Percentiles rank a stretch among this genome's conserved stretches.
Conservation (phyloP, 2,329 filamentous ascomycete genomes). For the Hypoxylon sp. region DNA sequence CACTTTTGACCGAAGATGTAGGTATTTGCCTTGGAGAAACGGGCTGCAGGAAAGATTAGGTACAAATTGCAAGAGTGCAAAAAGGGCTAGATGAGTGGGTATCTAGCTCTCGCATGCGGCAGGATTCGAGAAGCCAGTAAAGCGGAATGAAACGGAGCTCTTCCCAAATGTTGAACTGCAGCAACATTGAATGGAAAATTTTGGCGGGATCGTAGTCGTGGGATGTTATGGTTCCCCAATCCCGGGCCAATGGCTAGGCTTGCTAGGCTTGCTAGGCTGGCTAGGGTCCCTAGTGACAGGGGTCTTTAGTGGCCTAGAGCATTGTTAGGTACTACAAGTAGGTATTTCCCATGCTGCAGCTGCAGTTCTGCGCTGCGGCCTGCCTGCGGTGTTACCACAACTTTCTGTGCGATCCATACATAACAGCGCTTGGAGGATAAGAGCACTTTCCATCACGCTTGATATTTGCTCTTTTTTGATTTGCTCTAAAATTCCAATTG, state of each 20-base stretch:
- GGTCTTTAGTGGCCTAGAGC: conserved; percentile 16
- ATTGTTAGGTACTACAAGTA: no score
- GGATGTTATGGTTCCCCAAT: conserved; percentile 30
- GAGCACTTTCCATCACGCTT: conserved; percentile 8
- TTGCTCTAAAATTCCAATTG: conserved; percentile 14
- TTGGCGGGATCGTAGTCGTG: conserved; percentile 33
- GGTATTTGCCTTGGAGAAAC: conserved; percentile 13
- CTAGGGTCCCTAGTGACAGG: no score
- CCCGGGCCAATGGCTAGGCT: conserved; percentile 32
- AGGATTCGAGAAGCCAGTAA: conserved; percentile 12
- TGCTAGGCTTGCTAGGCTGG: no score
- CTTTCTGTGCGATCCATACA: not conserved
- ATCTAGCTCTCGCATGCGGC: conserved; percentile 4
- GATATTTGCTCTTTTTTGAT: conserved; percentile 33
- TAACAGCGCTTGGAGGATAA: not conserved
- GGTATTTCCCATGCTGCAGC: conserved; percentile 21
- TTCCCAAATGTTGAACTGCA: conserved; percentile 49
- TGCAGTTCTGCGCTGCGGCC: conserved; percentile 9
- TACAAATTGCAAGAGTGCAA: conserved; percentile 19
- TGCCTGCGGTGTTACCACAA: conserved; percentile 23
- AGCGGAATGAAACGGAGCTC: conserved; percentile 34
- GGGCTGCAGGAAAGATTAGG: conserved; percentile 11
- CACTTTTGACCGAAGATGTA: conserved; percentile 19
- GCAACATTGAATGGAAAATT: conserved; percentile 32
- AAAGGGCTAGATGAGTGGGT: conserved; percentile 15